phyloP scores from a whole-genome alignment of 2,329 filamentous ascomycete species.

The Elsinoe perseae region DNA sequence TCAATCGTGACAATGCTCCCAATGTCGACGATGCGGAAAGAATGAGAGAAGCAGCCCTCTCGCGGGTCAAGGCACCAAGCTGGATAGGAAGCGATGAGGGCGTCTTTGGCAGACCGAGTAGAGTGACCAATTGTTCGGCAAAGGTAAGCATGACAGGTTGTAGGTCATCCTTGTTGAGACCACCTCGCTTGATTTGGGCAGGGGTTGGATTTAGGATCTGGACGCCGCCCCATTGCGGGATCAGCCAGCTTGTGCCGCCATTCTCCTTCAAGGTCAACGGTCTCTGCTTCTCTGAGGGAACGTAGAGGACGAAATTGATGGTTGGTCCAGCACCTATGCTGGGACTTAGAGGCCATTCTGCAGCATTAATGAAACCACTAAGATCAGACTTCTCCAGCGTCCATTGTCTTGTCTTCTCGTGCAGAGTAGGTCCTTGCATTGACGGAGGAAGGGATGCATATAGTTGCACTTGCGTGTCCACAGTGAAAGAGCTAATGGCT shows the following conservation, averaged over 20 bases:
- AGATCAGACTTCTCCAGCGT: conserved; percentile 75
- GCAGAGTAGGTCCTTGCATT: conserved; percentile 50
- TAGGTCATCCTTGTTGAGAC: conserved; percentile 57
- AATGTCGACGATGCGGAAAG: conserved; percentile 87
- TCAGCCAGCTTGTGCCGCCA: conserved; percentile 71
- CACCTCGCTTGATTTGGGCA: conserved; percentile 29
- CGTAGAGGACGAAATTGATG: conserved; percentile 90
- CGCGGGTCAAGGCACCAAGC: conserved; percentile 74
- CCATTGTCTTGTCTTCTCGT: conserved; percentile 51
- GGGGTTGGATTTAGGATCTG: conserved; percentile 56
- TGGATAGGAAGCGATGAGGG: conserved; percentile 74
- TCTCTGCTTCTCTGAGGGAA: conserved; percentile 60
- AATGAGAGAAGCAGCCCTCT: conserved; percentile 75
- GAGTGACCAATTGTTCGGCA: conserved; percentile 77
- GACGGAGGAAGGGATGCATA: conserved; percentile 66
- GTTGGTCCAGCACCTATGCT: conserved; percentile 91
- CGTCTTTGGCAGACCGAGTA: conserved; percentile 74
- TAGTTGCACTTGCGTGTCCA: conserved; percentile 92
- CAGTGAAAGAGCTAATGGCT: conserved; percentile 86
- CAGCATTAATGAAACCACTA: conserved; percentile 91
- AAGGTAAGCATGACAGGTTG: conserved; percentile 81
- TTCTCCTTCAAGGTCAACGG: conserved; percentile 54
- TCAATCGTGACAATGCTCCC: conserved; percentile 83
- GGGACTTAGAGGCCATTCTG: conserved; percentile 92
- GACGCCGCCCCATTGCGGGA: conserved; percentile 89